Percentiles rank a stretch among this genome's conserved stretches.
Evolutionary conservation across 106 monocot species (phyloP).

Genomic region (Dioscorea alata): DNA sequence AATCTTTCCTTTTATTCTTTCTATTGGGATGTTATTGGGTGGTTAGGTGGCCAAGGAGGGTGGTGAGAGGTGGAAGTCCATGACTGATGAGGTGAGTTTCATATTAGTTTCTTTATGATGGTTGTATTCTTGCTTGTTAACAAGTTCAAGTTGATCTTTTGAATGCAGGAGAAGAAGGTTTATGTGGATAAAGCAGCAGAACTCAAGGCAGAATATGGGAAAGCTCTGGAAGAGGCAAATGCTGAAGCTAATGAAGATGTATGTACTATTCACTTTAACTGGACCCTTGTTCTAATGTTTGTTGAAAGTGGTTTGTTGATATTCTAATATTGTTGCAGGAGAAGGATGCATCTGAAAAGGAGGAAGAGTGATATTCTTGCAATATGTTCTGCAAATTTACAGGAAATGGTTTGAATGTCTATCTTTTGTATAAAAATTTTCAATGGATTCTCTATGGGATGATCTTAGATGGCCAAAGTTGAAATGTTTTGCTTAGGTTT

Average conservation of each 20-base stretch:
- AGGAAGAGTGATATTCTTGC: neutral
- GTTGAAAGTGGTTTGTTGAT: neutral
- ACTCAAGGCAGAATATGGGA: conserved; percentile 55
- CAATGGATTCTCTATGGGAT: too few relatives aligned
- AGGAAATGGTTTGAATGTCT: too few relatives aligned
- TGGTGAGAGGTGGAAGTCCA: conserved; percentile 81
- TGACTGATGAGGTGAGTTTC: conserved; percentile 66
- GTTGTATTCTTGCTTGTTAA: neutral
- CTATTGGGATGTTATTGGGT: too few relatives aligned
- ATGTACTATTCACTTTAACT: neutral
- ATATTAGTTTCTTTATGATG: neutral
- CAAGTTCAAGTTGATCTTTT: neutral
- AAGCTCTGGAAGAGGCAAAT: conserved; percentile 23
- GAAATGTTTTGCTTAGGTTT: too few relatives aligned
- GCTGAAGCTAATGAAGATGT: conserved; percentile 18
- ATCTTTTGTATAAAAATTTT: too few relatives aligned
- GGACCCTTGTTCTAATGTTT: neutral
- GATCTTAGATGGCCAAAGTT: too few relatives aligned
- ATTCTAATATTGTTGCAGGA: neutral
- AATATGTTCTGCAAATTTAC: too few relatives aligned
- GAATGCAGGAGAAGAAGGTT: conserved; percentile 60
- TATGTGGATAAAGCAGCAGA: conserved; percentile 70
- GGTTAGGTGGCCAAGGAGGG: conserved; percentile 71
- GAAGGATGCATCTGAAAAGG: neutral
- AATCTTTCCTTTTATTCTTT: too few relatives aligned